Evolutionary conservation across 1,284 basidiomycete genomes (phyloP).

Genomic region (Coniferiporia sulphurascens): DNA sequence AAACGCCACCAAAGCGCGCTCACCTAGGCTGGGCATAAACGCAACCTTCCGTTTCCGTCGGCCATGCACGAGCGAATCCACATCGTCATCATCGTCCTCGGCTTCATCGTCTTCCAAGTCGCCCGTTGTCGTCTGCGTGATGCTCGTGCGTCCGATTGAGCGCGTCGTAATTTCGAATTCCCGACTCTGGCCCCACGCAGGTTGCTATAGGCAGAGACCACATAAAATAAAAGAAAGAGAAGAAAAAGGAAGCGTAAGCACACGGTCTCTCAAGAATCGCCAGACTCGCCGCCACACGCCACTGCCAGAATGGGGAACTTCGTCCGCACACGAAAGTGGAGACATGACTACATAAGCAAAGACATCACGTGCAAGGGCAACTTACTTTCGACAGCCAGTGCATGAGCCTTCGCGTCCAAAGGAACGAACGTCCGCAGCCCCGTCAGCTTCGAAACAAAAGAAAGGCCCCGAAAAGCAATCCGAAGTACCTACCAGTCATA

Average conservation of each 20-base stretch:
- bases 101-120: slow-evolving; percentile 71
- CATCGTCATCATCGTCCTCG: slow-evolving; percentile 48
- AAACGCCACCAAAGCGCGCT: slow-evolving; percentile 31
- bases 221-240: not conserved
- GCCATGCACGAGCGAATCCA: slow-evolving; percentile 52
- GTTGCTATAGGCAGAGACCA: slow-evolving; percentile 49
- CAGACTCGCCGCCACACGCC: not conserved
- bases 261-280: not conserved
- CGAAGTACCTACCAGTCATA: slow-evolving; percentile 62
- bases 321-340: slow-evolving; percentile 3
- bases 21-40: slow-evolving; percentile 73
- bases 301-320: not conserved
- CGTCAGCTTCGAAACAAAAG: slow-evolving; percentile 1
- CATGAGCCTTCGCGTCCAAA: slow-evolving; percentile 60
- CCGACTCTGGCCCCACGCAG: slow-evolving; percentile 75
- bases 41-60: slow-evolving; percentile 68
- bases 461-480: slow-evolving; percentile 1
- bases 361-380: not conserved
- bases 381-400: slow-evolving; percentile 77
- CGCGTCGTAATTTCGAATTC: slow-evolving; percentile 85
- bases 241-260: not conserved
- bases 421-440: slow-evolving; percentile 12
- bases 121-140: slow-evolving; percentile 63
- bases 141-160: slow-evolving; percentile 51
- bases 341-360: not conserved